A percentile compares a stretch with the other conserved stretches of the same genome.
Evolutionary conservation across 208 protist species (phyloP).

Genomic region (Endotrypanum monterogeii): DNA sequence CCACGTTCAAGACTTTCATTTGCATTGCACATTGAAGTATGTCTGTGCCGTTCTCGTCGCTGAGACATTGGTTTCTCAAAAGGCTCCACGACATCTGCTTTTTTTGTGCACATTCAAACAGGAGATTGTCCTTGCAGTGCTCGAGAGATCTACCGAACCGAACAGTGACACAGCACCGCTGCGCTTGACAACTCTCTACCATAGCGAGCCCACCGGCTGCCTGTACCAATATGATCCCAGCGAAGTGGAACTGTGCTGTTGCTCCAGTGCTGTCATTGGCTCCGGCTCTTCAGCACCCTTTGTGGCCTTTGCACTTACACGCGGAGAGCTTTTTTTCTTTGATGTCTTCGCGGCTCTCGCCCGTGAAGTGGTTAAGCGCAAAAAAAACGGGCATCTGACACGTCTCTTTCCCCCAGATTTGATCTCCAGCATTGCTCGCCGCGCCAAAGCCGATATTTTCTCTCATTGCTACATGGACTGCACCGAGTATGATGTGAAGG

Average conservation of each 20-base stretch:
- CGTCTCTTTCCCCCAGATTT: constrained; percentile 32
- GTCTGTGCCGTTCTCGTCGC: constrained; percentile 54
- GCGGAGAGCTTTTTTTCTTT: constrained; percentile 64
- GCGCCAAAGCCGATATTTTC: constrained; percentile 16
- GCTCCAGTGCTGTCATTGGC: constrained; percentile 17
- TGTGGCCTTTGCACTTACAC: constrained; percentile 64
- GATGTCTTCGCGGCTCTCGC: constrained; percentile 65
- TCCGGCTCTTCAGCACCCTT: constrained; percentile 31
- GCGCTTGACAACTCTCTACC: constrained; percentile 60
- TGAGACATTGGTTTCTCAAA: constrained; percentile 27
- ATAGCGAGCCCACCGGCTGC: constrained; percentile 52
- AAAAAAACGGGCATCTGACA: constrained; percentile 17
- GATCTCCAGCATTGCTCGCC: constrained; percentile 6
- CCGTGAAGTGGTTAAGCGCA: constrained; percentile 14
- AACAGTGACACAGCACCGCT: constrained; percentile 11
- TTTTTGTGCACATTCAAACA: constrained; percentile 84
- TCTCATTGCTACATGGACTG: constrained; percentile 53
- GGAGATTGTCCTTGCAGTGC: constrained; percentile 61
- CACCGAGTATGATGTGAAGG: constrained; percentile 70
- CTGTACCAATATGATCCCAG: constrained; percentile 62
- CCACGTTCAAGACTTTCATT: constrained; percentile 55
- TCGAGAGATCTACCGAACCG: constrained; percentile 22
- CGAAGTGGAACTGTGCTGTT: constrained; percentile 59
- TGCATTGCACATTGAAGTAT: constrained; percentile 75
- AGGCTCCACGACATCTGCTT: constrained; percentile 50